phyloP scores from a whole-genome alignment of 441 rosid species.

The Metrosideros polymorpha region DNA sequence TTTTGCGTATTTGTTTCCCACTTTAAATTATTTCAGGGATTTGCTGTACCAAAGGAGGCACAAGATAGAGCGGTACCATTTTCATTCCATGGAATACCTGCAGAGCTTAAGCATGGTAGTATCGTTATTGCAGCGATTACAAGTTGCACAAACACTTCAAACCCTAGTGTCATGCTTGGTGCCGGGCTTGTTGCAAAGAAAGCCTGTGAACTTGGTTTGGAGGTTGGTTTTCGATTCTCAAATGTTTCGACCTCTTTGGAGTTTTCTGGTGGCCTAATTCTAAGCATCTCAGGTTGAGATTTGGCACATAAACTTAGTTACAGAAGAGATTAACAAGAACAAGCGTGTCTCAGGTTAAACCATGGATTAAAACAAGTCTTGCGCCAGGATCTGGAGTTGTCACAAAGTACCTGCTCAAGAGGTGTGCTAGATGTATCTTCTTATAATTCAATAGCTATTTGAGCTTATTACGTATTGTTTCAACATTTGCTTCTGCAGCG shows the following conservation, averaged over 20 bases:
- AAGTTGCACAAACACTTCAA: slow-evolving; percentile 54
- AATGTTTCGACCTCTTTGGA: not conserved
- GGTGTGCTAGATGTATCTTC: slow-evolving; percentile 15
- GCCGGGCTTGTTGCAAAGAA: slow-evolving; percentile 53
- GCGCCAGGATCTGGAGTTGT: slow-evolving; percentile 61
- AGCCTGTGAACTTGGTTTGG: slow-evolving; percentile 43
- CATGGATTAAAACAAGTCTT: slow-evolving; percentile 62
- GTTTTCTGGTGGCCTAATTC: not conserved
- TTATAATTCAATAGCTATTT: not conserved
- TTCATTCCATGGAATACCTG: slow-evolving; percentile 31
- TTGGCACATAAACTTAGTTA: not conserved
- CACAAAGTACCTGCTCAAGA: slow-evolving; percentile 33
- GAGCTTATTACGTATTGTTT: not conserved
- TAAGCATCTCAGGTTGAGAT: not conserved
- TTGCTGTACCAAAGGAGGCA: slow-evolving; percentile 41
- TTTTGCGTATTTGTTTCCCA: not conserved
- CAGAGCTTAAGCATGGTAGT: slow-evolving; percentile 37
- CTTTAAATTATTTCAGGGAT: slow-evolving; percentile 25
- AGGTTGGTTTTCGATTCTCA: slow-evolving; percentile 21
- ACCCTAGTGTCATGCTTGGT: slow-evolving; percentile 53
- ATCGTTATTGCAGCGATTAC: slow-evolving; percentile 58
- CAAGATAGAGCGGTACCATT: slow-evolving; percentile 32
- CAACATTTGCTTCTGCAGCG: slow-evolving; percentile 27
- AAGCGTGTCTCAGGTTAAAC: slow-evolving; percentile 29
- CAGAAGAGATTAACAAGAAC: not conserved